Conservation (phyloP, 1,284 basidiomycete genomes). For the Malassezia brasiliensis region DNA sequence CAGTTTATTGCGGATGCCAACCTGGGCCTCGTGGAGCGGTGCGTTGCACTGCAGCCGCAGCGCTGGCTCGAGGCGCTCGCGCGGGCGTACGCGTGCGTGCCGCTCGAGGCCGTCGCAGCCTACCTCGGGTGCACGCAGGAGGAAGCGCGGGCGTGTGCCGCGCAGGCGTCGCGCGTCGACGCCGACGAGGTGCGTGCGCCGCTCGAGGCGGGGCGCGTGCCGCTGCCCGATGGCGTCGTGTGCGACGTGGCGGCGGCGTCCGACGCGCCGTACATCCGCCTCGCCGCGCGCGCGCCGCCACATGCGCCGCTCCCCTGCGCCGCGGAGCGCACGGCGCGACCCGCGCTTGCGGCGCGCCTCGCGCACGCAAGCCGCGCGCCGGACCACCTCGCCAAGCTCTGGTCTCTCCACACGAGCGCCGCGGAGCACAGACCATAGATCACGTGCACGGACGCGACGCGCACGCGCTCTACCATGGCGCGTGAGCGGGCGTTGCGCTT, state of each 20-base stretch:
- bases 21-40: slow-evolving; percentile 59
- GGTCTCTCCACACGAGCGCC: neutral
- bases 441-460: slow-evolving; percentile 2
- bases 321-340: neutral
- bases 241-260: neutral
- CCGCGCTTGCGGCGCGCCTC: neutral
- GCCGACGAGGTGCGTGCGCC: neutral
- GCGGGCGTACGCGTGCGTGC: slow-evolving; percentile 65
- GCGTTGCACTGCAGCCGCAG: slow-evolving; percentile 59
- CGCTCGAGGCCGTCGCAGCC: slow-evolving; percentile 59
- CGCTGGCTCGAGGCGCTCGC: slow-evolving; percentile 68
- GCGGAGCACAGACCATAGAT: neutral
- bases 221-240: slow-evolving; percentile 2
- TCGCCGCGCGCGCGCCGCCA: neutral
- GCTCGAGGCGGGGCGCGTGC: neutral
- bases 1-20: slow-evolving; percentile 58
- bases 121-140: neutral
- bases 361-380: neutral
- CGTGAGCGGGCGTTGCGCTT: slow-evolving; percentile 16
- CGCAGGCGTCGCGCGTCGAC: neutral
- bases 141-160: neutral
- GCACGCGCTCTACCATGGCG: neutral
- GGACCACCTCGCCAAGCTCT: neutral
- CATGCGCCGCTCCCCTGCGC: neutral
- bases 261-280: neutral